These are phyloP conservation scores for Candida suzukii DNA, from an alignment of 805 yeast genomes.

Conservation along the genomic window DNA sequence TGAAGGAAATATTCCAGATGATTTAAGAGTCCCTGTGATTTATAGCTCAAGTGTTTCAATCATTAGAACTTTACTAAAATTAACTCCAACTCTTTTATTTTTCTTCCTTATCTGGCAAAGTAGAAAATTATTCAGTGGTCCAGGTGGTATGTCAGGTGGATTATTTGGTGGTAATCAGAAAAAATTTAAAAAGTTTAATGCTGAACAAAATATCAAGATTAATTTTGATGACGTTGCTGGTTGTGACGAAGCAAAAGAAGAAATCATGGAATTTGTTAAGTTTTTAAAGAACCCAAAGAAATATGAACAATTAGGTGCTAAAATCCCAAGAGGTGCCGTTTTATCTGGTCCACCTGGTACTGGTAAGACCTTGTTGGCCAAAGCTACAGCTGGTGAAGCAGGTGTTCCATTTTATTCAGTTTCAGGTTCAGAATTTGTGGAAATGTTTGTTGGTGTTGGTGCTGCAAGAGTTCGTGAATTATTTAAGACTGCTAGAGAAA, in stretches of 20 bases:
- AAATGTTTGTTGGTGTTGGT: slow-evolving; percentile 99
- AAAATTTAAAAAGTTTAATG: slow-evolving; percentile 77
- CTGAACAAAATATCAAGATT: slow-evolving; percentile 83
- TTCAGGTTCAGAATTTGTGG: slow-evolving; percentile 96
- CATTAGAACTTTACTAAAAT: slow-evolving; percentile 55
- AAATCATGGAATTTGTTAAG: slow-evolving; percentile 95
- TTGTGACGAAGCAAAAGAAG: slow-evolving; percentile 93
- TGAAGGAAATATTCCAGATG: slow-evolving; percentile 55
- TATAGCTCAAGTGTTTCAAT: slow-evolving; percentile 66
- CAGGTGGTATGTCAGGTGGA: slow-evolving; percentile 53
- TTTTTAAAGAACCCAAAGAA: slow-evolving; percentile 86
- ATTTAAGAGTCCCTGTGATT: slow-evolving; percentile 69
- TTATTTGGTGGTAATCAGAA: slow-evolving; percentile 70
- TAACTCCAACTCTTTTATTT: slow-evolving; percentile 75
- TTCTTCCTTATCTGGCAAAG: slow-evolving; percentile 74
- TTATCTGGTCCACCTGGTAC: slow-evolving; percentile 99
- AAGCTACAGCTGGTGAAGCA: slow-evolving; percentile 99
- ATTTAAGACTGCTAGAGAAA: slow-evolving; percentile 84
- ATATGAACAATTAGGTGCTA: slow-evolving; percentile 91
- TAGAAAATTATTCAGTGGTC: slow-evolving; percentile 44
- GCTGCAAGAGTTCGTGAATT: slow-evolving; percentile 96
- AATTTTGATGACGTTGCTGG: slow-evolving; percentile 96
- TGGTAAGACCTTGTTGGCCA: slow-evolving; percentile 94
- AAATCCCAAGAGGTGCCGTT: slow-evolving; percentile 97
- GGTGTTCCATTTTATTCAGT: slow-evolving; percentile 95